Base-by-base conservation (phyloP, 331 rosid genomes). In the Quercus phellos region DNA sequence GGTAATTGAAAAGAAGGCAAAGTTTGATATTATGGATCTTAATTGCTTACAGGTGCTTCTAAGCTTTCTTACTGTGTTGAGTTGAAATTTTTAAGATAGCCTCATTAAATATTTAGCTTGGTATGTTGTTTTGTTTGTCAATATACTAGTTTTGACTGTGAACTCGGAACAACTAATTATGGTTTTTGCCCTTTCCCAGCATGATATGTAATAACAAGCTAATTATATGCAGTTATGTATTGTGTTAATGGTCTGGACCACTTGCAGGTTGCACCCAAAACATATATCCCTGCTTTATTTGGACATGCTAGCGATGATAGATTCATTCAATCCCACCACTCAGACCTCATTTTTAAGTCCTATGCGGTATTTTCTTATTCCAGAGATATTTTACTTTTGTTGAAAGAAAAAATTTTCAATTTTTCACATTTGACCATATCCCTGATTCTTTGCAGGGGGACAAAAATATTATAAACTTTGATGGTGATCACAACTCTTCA, bases 401-500 rank as follows among this genome's bases (percentile, higher is more conserved):
- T 71, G 6, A 61, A 87, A 77, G 53, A 46, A 56, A 73, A 34
- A 74, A 69, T 61, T 76, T 55, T 35, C 42, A 27, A 42, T 8
- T 80, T 72, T 74, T 51, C 68, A 66, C 14, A 72, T 70, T 70
- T 80, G 73, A 80, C 73, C 43, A 63, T 58, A 58, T 78, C 51
- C 72, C 56, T 83, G 72, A 72, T 66, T 80, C 73, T 76, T 21
- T 82, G 84, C 80, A 94, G 99, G 98, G 99, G 64, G 97, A 92
- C 81, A 94, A 94, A 87, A 94, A 92, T 84, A 85, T 91, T 84
- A 86, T 91, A 67, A 91, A 91, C 70, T 93, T 95, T 80, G 97
- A 92, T 46, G 99, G 99, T 32, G 99, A 95, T 75, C 99, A 95
- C 83, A 95, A 95, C 83, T 90, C 99, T 42, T 90, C 96, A 70